Evolutionary conservation across 2,329 filamentous ascomycete species (phyloP).

Genomic region (Didymellaceae sp.): DNA sequence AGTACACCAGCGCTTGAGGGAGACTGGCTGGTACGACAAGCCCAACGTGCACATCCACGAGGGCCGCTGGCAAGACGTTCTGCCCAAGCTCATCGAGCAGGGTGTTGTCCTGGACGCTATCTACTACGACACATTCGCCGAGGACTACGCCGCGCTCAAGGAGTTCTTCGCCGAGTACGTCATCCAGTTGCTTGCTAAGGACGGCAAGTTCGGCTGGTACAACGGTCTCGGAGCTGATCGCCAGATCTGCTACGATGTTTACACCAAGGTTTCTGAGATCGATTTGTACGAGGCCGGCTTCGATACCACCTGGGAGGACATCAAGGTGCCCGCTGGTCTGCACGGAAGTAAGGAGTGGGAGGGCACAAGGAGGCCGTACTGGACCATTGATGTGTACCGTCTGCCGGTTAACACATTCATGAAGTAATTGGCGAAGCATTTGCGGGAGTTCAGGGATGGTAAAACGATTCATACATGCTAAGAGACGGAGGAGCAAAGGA

Average conservation of each 20-base stretch:
- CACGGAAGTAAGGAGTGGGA: conserved; percentile 47
- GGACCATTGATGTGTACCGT: conserved; percentile 47
- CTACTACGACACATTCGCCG: conserved; percentile 50
- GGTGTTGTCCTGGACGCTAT: conserved; percentile 78
- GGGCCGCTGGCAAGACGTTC: conserved; percentile 82
- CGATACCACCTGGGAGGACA: conserved; percentile 47
- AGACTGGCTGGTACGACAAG: conserved; percentile 71
- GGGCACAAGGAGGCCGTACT: conserved; percentile 45
- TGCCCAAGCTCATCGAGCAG: conserved; percentile 70
- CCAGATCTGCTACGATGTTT: conserved; percentile 50
- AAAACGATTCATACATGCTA: not conserved
- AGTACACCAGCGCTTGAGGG: conserved; percentile 72
- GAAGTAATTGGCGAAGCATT: conserved; percentile 23
- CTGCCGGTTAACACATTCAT: conserved; percentile 47
- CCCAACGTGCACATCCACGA: conserved; percentile 66
- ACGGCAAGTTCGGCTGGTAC: conserved; percentile 48
- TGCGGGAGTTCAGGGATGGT: not conserved
- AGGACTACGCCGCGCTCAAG: conserved; percentile 47
- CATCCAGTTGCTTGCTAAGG: conserved; percentile 39
- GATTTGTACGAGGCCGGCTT: conserved; percentile 47
- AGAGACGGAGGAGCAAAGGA: not conserved
- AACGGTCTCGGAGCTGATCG: conserved; percentile 48
- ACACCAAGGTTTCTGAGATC: conserved; percentile 49
- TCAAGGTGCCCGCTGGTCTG: conserved; percentile 40
- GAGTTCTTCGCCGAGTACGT: conserved; percentile 49